A percentile compares a stretch with the other conserved stretches of the same genome.
Conservation (phyloP, 306 rosid species). For the Malus sieversii region DNA sequence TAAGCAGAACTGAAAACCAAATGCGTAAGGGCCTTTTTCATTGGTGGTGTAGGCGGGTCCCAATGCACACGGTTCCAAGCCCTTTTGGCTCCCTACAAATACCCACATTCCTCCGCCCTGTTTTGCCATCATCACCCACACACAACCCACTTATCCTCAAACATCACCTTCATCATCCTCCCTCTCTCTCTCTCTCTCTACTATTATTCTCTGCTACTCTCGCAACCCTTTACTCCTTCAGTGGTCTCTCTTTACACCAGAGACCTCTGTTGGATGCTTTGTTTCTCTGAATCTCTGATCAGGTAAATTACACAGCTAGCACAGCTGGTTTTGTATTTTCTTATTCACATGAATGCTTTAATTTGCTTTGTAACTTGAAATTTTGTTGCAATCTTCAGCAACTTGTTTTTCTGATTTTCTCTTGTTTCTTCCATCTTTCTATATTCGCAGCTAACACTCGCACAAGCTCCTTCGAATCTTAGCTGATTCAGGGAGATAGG, state of each 20-base stretch:
- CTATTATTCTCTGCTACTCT: conserved; percentile 29
- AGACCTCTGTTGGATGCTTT: conserved; percentile 45
- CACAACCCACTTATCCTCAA: conserved; percentile 30
- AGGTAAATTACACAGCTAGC: conserved; percentile 22
- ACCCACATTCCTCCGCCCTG: conserved; percentile 33
- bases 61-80: conserved; percentile 61
- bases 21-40: conserved; percentile 14
- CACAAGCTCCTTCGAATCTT: background rate
- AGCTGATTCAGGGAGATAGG: background rate
- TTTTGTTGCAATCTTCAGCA: background rate
- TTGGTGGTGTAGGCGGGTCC: conserved; percentile 57
- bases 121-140: conserved; percentile 38
- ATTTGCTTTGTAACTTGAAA: conserved; percentile 30
- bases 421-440: background rate
- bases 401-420: background rate
- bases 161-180: conserved; percentile 19
- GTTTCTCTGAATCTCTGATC: background rate
- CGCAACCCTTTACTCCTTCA: conserved; percentile 21
- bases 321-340: conserved; percentile 3
- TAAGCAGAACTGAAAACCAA: conserved; percentile 1
- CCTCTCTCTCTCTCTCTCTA: background rate
- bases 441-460: conserved; percentile 29
- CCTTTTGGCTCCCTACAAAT: conserved; percentile 61
- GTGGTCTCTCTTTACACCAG: conserved; percentile 37
- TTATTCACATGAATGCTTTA: conserved; percentile 17